Base-by-base conservation (phyloP, 2,329 filamentous ascomycete genomes). In the Apiospora hydei region DNA sequence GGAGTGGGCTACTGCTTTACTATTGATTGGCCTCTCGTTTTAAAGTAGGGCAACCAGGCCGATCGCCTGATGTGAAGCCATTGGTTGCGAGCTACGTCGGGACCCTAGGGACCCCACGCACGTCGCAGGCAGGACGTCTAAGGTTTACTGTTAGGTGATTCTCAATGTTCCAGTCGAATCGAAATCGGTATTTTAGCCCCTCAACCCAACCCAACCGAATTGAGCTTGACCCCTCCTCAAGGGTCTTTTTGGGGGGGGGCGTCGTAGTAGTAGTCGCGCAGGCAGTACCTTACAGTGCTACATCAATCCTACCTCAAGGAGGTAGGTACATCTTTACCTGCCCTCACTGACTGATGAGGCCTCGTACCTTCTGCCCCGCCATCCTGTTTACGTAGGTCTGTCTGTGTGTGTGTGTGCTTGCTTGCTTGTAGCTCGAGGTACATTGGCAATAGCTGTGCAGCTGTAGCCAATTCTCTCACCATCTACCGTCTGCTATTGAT, bases 391-490 rank as follows among this genome's bases (percentile, higher is more conserved):
- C 57, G 57, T 64, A 64, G 21, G n/a, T 51, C n/a, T 53, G n/a
- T 26, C 11, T 53, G 30, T 61, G 26, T 34, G 51, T 26, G 26
- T 21, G 26, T 34, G 5, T 57, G 26, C 13, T 3, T 18, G 16
- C 16, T 4, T 53, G 49, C 13, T 16, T 18, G 26, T 38, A 38
- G 34, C 5, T 38, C 1, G 34, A 38, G 34, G 34, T 57, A 57
- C 51, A 30, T 30, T 30, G 26, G 26, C 53, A 38, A 61, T 61
- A 61, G 53, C 53, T 61, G 21, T 57, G 30, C 53, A 61, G 53
- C 70, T 74, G 72, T 74, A 73, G 51, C 70, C 70, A 72, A 67
- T 67, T 38, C 30, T 74, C 73, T 75, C 71, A 47, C 69, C 71
- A 69, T 71, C 70, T 70, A 47, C 69, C 71, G 67, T 71, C 70